Percentiles rank a stretch among this genome's conserved stretches.
phyloP scores from a whole-genome alignment of 768 basidiomycete genomes.

The Psilocybe cyanescens region DNA sequence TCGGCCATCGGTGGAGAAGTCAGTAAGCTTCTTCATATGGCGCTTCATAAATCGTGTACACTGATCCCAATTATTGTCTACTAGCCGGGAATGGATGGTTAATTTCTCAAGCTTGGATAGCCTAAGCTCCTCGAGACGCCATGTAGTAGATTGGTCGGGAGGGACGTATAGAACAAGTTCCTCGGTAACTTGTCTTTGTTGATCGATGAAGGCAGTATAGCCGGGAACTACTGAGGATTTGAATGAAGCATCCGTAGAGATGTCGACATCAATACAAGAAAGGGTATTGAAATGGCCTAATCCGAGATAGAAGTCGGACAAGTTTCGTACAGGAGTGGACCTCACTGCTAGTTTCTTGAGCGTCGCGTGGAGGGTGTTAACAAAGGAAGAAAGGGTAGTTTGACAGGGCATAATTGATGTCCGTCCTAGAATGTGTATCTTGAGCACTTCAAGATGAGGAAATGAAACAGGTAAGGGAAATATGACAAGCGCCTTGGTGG shows the following conservation, averaged over 20 bases:
- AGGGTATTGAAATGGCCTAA: constrained; percentile 5
- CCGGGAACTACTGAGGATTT: constrained; percentile 1
- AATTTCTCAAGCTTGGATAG: not conserved
- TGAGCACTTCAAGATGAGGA: constrained; percentile 2
- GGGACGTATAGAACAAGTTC: not conserved
- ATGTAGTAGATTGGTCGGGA: not conserved
- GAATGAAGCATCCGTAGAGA: not conserved
- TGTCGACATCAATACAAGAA: not conserved
- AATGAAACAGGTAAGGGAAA: constrained; percentile 11
- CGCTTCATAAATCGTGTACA: not conserved
- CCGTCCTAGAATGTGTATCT: not conserved
- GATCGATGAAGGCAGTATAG: constrained; percentile 1
- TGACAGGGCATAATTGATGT: not conserved
- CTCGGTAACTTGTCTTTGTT: constrained; percentile 1
- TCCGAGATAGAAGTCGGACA: constrained; percentile 1
- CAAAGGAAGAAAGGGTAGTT: constrained; percentile 3
- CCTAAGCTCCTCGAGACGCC: not conserved
- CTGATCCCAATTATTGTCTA: constrained; percentile 6
- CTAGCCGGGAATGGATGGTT: not conserved
- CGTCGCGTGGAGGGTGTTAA: not conserved
- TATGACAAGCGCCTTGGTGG: not conserved
- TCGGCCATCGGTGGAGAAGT: constrained; percentile 3
- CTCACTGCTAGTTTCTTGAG: constrained; percentile 4
- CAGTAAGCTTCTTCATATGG: not conserved
- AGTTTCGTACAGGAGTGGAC: not conserved